Evolutionary conservation across 345 rosid species (phyloP).

Genomic region (Lumnitzera racemosa): DNA sequence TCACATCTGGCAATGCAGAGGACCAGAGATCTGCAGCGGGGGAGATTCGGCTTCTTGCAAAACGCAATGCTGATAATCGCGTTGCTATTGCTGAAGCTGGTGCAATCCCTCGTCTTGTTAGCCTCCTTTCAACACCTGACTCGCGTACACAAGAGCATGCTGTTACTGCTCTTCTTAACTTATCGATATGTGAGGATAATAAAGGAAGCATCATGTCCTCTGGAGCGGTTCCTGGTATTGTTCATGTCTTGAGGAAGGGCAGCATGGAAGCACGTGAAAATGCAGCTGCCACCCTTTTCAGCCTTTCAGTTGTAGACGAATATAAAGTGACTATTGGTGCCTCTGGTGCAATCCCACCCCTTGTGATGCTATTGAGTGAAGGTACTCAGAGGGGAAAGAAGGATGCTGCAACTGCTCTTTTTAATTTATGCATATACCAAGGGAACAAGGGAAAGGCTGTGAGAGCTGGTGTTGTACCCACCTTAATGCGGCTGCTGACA

Average conservation of each 20-base stretch:
- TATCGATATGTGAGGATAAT: slow-evolving; percentile 91
- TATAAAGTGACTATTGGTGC: slow-evolving; percentile 84
- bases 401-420: slow-evolving; percentile 97
- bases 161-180: slow-evolving; percentile 91
- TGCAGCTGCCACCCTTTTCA: slow-evolving; percentile 96
- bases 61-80: slow-evolving; percentile 93
- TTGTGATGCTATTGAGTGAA: slow-evolving; percentile 71
- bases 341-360: slow-evolving; percentile 84
- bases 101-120: slow-evolving; percentile 85
- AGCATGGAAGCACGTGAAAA: slow-evolving; percentile 99
- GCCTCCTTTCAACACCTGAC: slow-evolving; percentile 76
- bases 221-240: slow-evolving; percentile 94
- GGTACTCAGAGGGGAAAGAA: slow-evolving; percentile 96
- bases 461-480: slow-evolving; percentile 79
- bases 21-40: slow-evolving; percentile 84
- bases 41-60: slow-evolving; percentile 94
- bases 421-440: slow-evolving; percentile 92
- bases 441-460: slow-evolving; percentile 98
- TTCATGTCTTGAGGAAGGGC: slow-evolving; percentile 88
- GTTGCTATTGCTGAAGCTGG: slow-evolving; percentile 99
- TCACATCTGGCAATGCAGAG: slow-evolving; percentile 62
- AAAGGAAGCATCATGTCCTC: slow-evolving; percentile 80
- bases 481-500: slow-evolving; percentile 52
- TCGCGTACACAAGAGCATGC: slow-evolving; percentile 92
- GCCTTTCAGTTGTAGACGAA: slow-evolving; percentile 91